phyloP scores from a whole-genome alignment of 1,284 basidiomycete genomes.

The Tetrapyrgos nigripes region DNA sequence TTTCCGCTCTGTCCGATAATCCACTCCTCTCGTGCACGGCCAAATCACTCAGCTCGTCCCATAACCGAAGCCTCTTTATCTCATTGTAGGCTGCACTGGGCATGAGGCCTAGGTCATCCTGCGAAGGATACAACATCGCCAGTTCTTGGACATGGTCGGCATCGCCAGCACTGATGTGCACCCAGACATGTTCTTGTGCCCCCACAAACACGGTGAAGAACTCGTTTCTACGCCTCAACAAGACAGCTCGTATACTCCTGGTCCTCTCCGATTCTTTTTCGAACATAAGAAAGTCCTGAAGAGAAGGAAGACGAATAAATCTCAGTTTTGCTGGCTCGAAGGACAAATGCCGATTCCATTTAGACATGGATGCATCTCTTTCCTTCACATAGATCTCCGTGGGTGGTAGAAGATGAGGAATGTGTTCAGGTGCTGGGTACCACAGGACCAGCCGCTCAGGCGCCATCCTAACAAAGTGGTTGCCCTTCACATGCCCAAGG shows the following conservation, averaged over 20 bases:
- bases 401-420: too few relatives aligned
- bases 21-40: neutral
- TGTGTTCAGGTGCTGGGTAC: too few relatives aligned
- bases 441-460: neutral
- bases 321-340: neutral
- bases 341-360: neutral
- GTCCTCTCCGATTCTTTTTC: neutral
- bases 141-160: neutral
- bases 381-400: neutral
- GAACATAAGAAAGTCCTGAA: neutral
- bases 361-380: neutral
- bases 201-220: neutral
- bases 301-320: neutral
- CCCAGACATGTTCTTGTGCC: neutral
- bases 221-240: neutral
- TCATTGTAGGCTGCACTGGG: too few relatives aligned
- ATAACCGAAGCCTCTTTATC: too few relatives aligned
- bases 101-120: too few relatives aligned
- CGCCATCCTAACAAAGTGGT: neutral
- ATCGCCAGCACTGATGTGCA: neutral
- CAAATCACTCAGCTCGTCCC: neutral
- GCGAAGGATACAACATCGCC: too few relatives aligned
- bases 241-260: neutral
- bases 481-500: neutral
- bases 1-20: neutral